Evolutionary conservation across 331 rosid species (phyloP).

Genomic region (Ulmus americana): DNA sequence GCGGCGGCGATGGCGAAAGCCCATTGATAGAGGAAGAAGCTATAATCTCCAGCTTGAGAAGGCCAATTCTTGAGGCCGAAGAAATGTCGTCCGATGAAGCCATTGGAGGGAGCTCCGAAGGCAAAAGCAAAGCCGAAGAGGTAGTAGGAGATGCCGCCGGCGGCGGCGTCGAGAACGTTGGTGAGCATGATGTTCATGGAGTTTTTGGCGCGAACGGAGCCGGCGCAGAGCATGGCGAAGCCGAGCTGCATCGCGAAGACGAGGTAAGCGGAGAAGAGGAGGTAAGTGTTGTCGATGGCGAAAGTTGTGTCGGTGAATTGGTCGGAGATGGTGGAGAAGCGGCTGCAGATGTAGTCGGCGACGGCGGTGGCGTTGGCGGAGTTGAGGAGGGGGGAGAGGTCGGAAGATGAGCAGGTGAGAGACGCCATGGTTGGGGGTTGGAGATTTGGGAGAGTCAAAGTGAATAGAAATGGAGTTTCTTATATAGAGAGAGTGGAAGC

Average conservation of each 20-base stretch:
- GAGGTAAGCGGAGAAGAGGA: constrained; percentile 75
- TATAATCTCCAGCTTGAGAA: constrained; percentile 34
- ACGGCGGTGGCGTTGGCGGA: constrained; percentile 34
- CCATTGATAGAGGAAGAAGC: constrained; percentile 81
- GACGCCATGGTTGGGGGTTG: constrained; percentile 29
- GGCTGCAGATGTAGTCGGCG: constrained; percentile 48
- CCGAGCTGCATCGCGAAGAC: constrained; percentile 93
- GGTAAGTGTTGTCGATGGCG: constrained; percentile 52
- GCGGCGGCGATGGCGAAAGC: constrained; percentile 79
- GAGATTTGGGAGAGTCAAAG: not conserved
- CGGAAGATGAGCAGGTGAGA: constrained; percentile 45
- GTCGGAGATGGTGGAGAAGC: constrained; percentile 33
- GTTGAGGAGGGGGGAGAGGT: constrained; percentile 37
- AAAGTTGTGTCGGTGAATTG: constrained; percentile 35
- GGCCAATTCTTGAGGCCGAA: constrained; percentile 55
- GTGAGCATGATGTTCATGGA: constrained; percentile 96
- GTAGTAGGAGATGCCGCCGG: constrained; percentile 70
- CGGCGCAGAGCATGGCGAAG: constrained; percentile 94
- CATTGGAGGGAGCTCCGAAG: constrained; percentile 62
- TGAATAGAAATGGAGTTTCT: constrained; percentile 8
- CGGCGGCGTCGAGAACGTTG: constrained; percentile 75
- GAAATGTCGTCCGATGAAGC: constrained; percentile 70
- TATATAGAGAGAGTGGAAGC: constrained; percentile 1
- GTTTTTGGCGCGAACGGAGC: constrained; percentile 84
- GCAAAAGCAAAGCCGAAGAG: constrained; percentile 85